Evolutionary conservation across 2,329 filamentous ascomycete genomes (phyloP).

Genomic region (Chaetomium sp.): DNA sequence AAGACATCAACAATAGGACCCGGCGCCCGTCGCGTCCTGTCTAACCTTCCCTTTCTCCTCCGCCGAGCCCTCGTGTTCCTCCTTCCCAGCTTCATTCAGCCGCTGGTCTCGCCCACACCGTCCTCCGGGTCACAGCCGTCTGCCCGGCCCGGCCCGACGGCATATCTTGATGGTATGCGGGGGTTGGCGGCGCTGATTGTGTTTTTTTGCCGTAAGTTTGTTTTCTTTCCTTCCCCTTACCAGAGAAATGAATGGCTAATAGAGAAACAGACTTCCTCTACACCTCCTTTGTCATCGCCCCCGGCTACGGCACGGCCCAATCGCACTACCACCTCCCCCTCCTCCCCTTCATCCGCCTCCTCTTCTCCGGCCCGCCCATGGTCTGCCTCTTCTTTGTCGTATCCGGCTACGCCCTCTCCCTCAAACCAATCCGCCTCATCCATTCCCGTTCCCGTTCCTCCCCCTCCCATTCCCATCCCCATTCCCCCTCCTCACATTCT

Average conservation of each 20-base stretch:
- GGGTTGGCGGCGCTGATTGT: slow-evolving; percentile 50
- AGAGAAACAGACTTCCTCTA: slow-evolving; percentile 39
- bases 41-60: slow-evolving; percentile 25
- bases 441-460: slow-evolving; percentile 2
- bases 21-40: neutral
- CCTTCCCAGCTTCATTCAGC: slow-evolving; percentile 48
- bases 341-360: slow-evolving; percentile 47
- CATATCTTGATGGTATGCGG: slow-evolving; percentile 53
- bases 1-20: neutral
- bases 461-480: too few relatives aligned
- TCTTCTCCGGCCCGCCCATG: slow-evolving; percentile 50
- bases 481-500: too few relatives aligned
- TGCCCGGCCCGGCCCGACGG: slow-evolving; percentile 42
- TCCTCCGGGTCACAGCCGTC: slow-evolving; percentile 20
- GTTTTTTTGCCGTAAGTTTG: slow-evolving; percentile 43
- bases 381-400: slow-evolving; percentile 58
- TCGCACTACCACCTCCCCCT: slow-evolving; percentile 43
- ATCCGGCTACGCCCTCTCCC: slow-evolving; percentile 53
- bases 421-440: slow-evolving; percentile 43
- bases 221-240: neutral
- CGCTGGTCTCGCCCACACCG: slow-evolving; percentile 19
- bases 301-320: slow-evolving; percentile 41
- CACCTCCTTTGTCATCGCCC: slow-evolving; percentile 45
- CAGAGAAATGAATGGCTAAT: too few relatives aligned
- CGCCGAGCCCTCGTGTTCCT: slow-evolving; percentile 39